Base-by-base conservation (phyloP, 192 early-diverging fungal genomes). In the Coemansia sp. region DNA sequence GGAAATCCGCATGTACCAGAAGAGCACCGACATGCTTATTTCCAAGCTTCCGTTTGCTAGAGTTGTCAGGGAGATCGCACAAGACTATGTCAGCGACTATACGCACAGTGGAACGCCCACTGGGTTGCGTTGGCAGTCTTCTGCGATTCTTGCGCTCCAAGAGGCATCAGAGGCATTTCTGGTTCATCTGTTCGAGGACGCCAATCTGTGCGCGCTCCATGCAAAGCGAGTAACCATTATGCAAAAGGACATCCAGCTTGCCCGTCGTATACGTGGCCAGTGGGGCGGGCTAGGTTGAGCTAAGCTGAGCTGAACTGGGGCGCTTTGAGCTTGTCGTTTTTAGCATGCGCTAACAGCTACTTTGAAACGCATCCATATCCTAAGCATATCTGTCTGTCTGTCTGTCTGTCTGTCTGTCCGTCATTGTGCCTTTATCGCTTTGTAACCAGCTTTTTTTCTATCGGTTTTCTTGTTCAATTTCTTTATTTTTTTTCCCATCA, bases 161-260 rank as follows among this genome's bases (percentile, higher is more conserved):
- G 93, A 93, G 66, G 88, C 91, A 2, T 72, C 90, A 2, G 93
- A 93, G 71, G 89, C 90, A 20, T 97, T 84, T 68, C 59, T 93
- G 74, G 90, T 94, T 6, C 92, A 92, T 73, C 68, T 93, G 58
- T 92, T 94, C 75, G 93, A 96, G 73, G 94, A 95, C 66, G 89
- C 94, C 23, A 96, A 96, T 67, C 77, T 96, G 26, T 94, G 93
- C 58, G 94, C 94, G 0, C 91, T 96, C 59, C 94, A 96, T 61
- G 94, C 93, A n/a, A 95, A 95, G 71, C 83, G 94, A 7, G 94
- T 96, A 9, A 96, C 94, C 5, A 84, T 96, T 34, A 94, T 94
- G 94, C 89, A 91, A 57, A 87, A 89, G 46, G 94, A 96, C 68
- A 94, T 96, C 43, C 92, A 95, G 67, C 84, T 96, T 30, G 94